Evolutionary conservation across 2,329 filamentous ascomycete genomes (phyloP), one percentile per base, ranked within the genome.

Genomic region (Alternaria novae-zelandiae): DNA sequence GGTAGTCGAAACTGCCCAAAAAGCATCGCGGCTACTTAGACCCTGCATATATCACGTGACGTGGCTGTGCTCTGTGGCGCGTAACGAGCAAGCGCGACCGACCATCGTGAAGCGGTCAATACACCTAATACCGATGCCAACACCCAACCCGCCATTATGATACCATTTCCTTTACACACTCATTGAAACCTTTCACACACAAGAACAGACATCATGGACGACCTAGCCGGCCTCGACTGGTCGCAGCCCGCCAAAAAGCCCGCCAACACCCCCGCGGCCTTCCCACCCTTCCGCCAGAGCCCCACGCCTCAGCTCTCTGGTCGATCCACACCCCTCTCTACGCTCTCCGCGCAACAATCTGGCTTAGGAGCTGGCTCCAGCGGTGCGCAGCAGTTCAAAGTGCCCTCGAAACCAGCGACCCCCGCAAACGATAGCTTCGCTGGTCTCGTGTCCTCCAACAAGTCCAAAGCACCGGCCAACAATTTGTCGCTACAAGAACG

Each of bases 391-490:
- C 73, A 80, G 68, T 62, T 79, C 78, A 78, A 89, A 83, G 67
- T 79, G 75, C 72, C 79, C 4, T 80, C 84, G 5, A 91, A 89
- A 36, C 80, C 86, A 6, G 81, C 86, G 50, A 81, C 80, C n/a
- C 78, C 81, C 26, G 79, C 78, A 20, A 82, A 81, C 62, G 92
- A 96, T 76, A 93, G 90, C 82, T 96, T 96, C 81, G 91, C 92
- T 74, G 91, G 89, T 72, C 83, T 96, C 55, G 84, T 94, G 65
- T 89, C 86, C 69, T 89, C 91, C 72, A 87, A 87, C 55, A 73
- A 67, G 51, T 80, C 86, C 28, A 82, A 86, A 54, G 90, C 89
- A 77, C 69, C 82, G 57, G 87, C 86, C 28, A 90, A 89, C 78
- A 96, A 91, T 67, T 83, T 97, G 15, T 88, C 88, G 2, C 82